These are phyloP conservation scores for Aureobasidium vineae DNA, from an alignment of 2,329 filamentous ascomycete species.

Conservation along the genomic window DNA sequence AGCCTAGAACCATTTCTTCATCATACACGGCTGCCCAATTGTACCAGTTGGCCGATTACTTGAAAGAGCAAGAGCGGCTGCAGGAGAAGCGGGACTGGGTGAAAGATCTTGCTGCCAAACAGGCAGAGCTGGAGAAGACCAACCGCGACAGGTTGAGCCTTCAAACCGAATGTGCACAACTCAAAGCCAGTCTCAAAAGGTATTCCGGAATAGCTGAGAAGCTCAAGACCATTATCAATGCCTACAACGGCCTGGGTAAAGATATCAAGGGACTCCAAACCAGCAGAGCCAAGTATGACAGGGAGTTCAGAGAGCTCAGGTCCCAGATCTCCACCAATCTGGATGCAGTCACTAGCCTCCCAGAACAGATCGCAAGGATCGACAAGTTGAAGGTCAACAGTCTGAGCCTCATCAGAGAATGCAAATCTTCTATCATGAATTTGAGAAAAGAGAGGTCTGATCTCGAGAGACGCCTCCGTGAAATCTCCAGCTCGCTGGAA, in stretches of 20 bases:
- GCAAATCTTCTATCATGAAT: background rate
- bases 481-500: background rate
- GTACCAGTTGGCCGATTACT: conserved; percentile 1
- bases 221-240: background rate
- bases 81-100: conserved; percentile 12
- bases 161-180: background rate
- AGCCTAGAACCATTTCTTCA: background rate
- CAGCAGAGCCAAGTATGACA: background rate
- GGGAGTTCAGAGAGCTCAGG: background rate
- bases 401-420: background rate
- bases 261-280: background rate
- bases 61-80: conserved; percentile 7
- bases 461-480: background rate
- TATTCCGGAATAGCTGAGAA: background rate
- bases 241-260: background rate
- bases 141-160: background rate
- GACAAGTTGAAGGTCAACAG: background rate
- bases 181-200: background rate
- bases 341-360: background rate
- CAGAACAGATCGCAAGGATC: background rate
- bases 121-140: conserved; percentile 3
- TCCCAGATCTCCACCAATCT: background rate
- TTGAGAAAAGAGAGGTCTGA: background rate
- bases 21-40: conserved; percentile 9
- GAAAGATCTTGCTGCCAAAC: conserved; percentile 10